These are phyloP conservation scores for Amylocarpus encephaloides DNA, from an alignment of 2,329 filamentous ascomycete species.

Conservation along the genomic window DNA sequence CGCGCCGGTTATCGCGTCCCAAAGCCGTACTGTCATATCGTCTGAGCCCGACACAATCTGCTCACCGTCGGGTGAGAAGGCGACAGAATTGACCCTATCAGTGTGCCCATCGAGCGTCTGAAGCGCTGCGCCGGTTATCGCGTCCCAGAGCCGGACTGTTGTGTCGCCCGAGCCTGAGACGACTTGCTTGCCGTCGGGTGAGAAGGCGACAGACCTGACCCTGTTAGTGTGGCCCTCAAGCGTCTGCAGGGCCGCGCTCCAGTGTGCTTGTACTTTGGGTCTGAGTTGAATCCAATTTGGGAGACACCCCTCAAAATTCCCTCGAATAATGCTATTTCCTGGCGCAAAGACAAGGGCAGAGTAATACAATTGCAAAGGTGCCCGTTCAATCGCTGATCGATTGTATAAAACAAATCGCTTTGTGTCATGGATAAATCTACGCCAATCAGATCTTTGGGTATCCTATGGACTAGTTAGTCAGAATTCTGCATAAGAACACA, in stretches of 20 bases:
- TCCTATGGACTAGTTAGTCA: neutral
- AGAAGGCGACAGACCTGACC: constrained; percentile 14
- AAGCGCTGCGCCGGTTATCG: neutral
- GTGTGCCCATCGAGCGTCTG: no score
- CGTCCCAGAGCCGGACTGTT: constrained; percentile 1
- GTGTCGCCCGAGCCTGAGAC: neutral
- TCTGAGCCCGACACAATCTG: no score
- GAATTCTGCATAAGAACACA: neutral
- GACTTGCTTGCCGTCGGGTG: constrained; percentile 9
- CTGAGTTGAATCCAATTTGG: constrained; percentile 15
- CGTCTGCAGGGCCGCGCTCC: neutral
- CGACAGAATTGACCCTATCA: no score
- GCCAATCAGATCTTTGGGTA: constrained; percentile 11
- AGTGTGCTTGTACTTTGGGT: constrained; percentile 13
- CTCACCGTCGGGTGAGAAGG: no score
- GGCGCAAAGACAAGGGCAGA: constrained; percentile 26
- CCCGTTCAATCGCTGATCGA: constrained; percentile 23
- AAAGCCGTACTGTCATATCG: no score
- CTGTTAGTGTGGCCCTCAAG: constrained; percentile 3
- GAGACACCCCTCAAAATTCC: constrained; percentile 8
- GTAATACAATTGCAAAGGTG: constrained; percentile 28
- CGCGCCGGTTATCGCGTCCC: no score
- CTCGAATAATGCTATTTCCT: constrained; percentile 23
- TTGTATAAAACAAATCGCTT: constrained; percentile 19
- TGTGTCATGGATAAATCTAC: constrained; percentile 24